Evolutionary conservation across 805 yeast genomes (phyloP).

Genomic region (Metschnikowia santaceciliae): DNA sequence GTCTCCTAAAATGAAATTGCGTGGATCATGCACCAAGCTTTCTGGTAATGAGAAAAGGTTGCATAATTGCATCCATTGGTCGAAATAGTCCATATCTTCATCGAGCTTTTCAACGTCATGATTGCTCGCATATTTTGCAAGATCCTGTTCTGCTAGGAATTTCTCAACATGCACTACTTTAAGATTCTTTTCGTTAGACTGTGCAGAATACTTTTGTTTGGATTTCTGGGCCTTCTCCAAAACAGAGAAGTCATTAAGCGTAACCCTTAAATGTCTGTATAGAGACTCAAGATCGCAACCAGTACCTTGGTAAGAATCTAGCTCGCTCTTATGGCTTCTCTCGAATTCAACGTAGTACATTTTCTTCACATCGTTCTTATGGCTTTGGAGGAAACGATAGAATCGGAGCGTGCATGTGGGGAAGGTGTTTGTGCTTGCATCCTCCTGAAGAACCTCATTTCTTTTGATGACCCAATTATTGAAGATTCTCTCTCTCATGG

Average conservation of each 20-base stretch:
- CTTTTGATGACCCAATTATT: slow-evolving; percentile 11
- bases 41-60: slow-evolving; percentile 20
- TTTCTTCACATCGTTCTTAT: slow-evolving; percentile 28
- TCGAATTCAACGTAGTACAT: slow-evolving; percentile 27
- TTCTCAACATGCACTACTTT: slow-evolving; percentile 26
- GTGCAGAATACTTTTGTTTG: slow-evolving; percentile 4
- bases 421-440: slow-evolving; percentile 2
- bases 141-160: slow-evolving; percentile 14
- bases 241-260: slow-evolving; percentile 25
- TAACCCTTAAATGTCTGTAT: slow-evolving; percentile 26
- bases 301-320: slow-evolving; percentile 5
- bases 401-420: slow-evolving; percentile 24
- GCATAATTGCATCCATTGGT: slow-evolving; percentile 30
- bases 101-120: neutral
- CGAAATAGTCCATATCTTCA: slow-evolving; percentile 12
- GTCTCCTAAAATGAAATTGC: slow-evolving; percentile 39
- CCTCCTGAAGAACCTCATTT: neutral
- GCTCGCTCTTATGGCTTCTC: slow-evolving; percentile 13
- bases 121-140: neutral
- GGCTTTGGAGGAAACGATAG: slow-evolving; percentile 24
- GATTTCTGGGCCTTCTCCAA: slow-evolving; percentile 26
- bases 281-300: slow-evolving; percentile 17
- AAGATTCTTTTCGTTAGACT: slow-evolving; percentile 21
- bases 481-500: slow-evolving; percentile 14
- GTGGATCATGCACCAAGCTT: slow-evolving; percentile 22